Conservation (phyloP, 306 rosid genomes). For the Castanea crenata region DNA sequence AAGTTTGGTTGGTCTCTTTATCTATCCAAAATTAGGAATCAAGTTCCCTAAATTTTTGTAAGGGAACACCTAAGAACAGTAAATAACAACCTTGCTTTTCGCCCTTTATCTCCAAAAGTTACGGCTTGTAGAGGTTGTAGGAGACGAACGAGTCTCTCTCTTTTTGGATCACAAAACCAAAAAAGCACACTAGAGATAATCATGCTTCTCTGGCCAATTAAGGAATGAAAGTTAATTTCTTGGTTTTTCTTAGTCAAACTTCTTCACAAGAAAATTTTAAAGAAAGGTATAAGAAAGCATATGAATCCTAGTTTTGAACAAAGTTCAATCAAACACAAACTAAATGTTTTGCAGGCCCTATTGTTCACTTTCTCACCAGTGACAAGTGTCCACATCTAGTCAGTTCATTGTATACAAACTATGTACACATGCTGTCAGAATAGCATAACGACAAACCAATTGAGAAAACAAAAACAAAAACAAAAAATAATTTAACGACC, state of each 20-base stretch:
- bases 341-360: not conserved
- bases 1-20: not conserved
- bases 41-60: not conserved
- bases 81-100: slow-evolving; percentile 28
- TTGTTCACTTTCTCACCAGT: slow-evolving; percentile 17
- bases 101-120: slow-evolving; percentile 30
- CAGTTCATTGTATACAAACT: not conserved
- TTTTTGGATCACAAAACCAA: slow-evolving; percentile 28
- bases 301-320: slow-evolving; percentile 7
- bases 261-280: slow-evolving; percentile 5
- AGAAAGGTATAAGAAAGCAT: not conserved
- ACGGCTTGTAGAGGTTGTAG: slow-evolving; percentile 60
- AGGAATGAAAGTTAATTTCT: not conserved
- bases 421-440: slow-evolving; percentile 15
- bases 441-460: slow-evolving; percentile 23
- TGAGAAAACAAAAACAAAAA: not conserved
- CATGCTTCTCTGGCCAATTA: slow-evolving; percentile 15
- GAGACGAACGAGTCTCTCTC: slow-evolving; percentile 47
- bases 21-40: slow-evolving; percentile 22
- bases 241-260: slow-evolving; percentile 11
- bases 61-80: slow-evolving; percentile 25
- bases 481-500: slow-evolving; percentile 25
- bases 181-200: slow-evolving; percentile 26
- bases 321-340: not conserved
- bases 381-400: slow-evolving; percentile 24